Conservation (phyloP, 2,329 filamentous ascomycete genomes). For the Fusarium redolens region DNA sequence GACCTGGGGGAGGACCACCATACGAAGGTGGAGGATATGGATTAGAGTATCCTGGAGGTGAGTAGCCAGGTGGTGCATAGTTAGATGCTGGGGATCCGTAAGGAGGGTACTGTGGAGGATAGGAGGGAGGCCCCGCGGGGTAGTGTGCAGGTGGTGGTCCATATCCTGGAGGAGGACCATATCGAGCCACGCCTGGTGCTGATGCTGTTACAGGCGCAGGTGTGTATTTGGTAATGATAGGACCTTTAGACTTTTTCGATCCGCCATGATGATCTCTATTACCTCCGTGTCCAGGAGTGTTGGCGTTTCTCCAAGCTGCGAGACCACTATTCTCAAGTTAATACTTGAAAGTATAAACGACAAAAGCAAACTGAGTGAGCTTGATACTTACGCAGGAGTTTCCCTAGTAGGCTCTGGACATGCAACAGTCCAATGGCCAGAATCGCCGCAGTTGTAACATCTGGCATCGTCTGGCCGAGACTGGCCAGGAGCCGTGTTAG, state of each 20-base stretch:
- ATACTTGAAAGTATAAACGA: slow-evolving; percentile 7
- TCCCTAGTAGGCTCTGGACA: slow-evolving; percentile 63
- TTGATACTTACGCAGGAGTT: slow-evolving; percentile 61
- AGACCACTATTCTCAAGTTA: slow-evolving; percentile 47
- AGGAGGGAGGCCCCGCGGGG: slow-evolving; percentile 39
- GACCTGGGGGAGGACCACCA: slow-evolving; percentile 36
- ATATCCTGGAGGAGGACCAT: slow-evolving; percentile 43
- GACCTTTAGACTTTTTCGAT: slow-evolving; percentile 49
- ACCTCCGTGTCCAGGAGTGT: slow-evolving; percentile 42
- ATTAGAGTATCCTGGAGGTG: slow-evolving; percentile 41
- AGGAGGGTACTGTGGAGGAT: slow-evolving; percentile 38
- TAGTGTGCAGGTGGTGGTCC: slow-evolving; percentile 43
- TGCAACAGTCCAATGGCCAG: slow-evolving; percentile 64
- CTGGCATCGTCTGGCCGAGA: slow-evolving; percentile 51
- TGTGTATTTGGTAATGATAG: slow-evolving; percentile 52
- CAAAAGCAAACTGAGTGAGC: background rate
- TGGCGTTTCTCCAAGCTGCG: slow-evolving; percentile 51
- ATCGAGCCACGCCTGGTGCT: slow-evolving; percentile 27
- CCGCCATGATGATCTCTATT: slow-evolving; percentile 46
- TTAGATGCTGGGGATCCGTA: slow-evolving; percentile 37
- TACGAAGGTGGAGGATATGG: slow-evolving; percentile 42
- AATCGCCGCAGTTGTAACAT: slow-evolving; percentile 66
- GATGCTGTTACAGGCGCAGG: slow-evolving; percentile 43
- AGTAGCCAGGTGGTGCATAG: slow-evolving; percentile 45
- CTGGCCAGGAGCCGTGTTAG: slow-evolving; percentile 45